Evolutionary conservation across 352 stramenopile genomes (phyloP).

Genomic region (Poterioochromonas sp.): DNA sequence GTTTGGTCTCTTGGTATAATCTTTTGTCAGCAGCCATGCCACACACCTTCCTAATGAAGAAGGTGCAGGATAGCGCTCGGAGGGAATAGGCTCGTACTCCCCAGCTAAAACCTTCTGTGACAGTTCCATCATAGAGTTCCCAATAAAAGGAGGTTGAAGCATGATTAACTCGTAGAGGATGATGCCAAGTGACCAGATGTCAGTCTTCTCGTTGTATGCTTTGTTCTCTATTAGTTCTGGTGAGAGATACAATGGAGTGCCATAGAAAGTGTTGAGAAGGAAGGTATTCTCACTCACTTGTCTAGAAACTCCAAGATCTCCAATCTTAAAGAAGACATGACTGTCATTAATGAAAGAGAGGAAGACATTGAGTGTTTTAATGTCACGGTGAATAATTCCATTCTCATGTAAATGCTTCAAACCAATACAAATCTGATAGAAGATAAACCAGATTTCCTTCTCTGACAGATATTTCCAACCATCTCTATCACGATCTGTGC

Average conservation of each 20-base stretch:
- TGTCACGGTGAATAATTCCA: constrained; percentile 55
- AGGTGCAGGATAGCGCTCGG: not conserved
- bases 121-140: not conserved
- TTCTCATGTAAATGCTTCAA: constrained; percentile 64
- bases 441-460: constrained; percentile 54
- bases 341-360: constrained; percentile 39
- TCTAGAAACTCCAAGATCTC: constrained; percentile 63
- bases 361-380: constrained; percentile 49
- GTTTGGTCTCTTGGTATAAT: not conserved
- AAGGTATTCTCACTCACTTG: constrained; percentile 16
- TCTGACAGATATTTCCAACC: not conserved
- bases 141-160: constrained; percentile 4
- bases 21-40: constrained; percentile 1
- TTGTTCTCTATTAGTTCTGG: constrained; percentile 17
- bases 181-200: constrained; percentile 23
- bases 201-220: constrained; percentile 32
- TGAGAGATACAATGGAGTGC: constrained; percentile 20
- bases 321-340: constrained; percentile 56
- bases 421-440: constrained; percentile 65
- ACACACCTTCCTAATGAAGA: not conserved
- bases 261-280: constrained; percentile 26
- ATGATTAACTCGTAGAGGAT: constrained; percentile 15
- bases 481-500: not conserved
- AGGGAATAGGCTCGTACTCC: not conserved
- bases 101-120: not conserved